These are phyloP conservation scores for Lanmaoa pseudosensibilis DNA, from an alignment of 768 basidiomycete species.

Conservation along the genomic window DNA sequence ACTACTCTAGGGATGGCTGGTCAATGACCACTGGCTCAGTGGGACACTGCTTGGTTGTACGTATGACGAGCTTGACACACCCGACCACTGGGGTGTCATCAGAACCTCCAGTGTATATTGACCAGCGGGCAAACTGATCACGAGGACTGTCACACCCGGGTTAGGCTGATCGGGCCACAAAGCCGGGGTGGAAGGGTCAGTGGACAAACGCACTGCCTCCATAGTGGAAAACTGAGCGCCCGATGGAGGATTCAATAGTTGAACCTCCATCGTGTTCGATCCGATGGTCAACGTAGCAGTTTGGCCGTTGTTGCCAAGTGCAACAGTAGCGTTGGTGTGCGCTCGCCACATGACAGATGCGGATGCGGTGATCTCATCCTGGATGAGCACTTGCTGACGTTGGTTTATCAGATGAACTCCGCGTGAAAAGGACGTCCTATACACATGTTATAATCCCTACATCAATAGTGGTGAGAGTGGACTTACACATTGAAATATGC, in stretches of 20 bases:
- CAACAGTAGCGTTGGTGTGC: slow-evolving; percentile 90
- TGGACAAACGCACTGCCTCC: slow-evolving; percentile 52
- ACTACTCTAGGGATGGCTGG: slow-evolving; percentile 55
- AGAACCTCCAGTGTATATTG: slow-evolving; percentile 77
- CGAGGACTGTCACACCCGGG: slow-evolving; percentile 75
- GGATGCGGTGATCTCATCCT: slow-evolving; percentile 80
- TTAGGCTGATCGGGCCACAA: slow-evolving; percentile 68
- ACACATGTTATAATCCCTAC: slow-evolving; percentile 16
- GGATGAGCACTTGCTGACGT: slow-evolving; percentile 85
- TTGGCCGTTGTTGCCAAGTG: slow-evolving; percentile 51
- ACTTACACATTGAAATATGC: slow-evolving; percentile 77
- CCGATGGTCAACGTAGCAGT: slow-evolving; percentile 76
- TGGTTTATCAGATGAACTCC: slow-evolving; percentile 82
- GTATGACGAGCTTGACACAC: slow-evolving; percentile 61
- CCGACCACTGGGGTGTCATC: slow-evolving; percentile 92
- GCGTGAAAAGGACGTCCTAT: slow-evolving; percentile 71
- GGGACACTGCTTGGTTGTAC: slow-evolving; percentile 66
- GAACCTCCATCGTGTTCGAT: slow-evolving; percentile 62
- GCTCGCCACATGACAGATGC: slow-evolving; percentile 80
- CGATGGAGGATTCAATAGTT: slow-evolving; percentile 62
- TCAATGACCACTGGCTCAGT: slow-evolving; percentile 72
- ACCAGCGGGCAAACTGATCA: slow-evolving; percentile 66
- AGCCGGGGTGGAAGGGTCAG: slow-evolving; percentile 65
- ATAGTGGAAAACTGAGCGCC: slow-evolving; percentile 65
- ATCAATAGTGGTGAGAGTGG: neutral